These are phyloP conservation scores for Aegilops tauschii DNA, from an alignment of 176 grass and related monocot species.

Conservation along the genomic window DNA sequence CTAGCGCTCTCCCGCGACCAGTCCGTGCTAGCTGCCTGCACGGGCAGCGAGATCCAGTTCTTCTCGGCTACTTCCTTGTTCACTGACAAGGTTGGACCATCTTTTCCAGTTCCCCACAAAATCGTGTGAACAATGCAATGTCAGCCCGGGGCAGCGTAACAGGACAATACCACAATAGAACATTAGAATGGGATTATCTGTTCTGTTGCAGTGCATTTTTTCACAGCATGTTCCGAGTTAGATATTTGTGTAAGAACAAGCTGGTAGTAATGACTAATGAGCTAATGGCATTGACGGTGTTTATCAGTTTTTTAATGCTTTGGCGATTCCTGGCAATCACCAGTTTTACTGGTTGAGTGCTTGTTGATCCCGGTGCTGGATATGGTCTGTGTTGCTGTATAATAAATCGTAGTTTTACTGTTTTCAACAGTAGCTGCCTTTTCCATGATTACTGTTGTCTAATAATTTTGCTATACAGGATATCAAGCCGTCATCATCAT, in stretches of 20 bases:
- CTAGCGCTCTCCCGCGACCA: conserved; percentile 68
- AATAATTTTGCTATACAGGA: conserved; percentile 37
- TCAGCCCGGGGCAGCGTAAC: not conserved
- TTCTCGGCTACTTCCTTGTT: conserved; percentile 72
- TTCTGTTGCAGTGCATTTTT: not conserved
- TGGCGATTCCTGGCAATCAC: not conserved
- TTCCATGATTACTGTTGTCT: not conserved
- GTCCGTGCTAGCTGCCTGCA: conserved; percentile 54
- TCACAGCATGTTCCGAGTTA: not conserved
- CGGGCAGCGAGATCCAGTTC: conserved; percentile 63
- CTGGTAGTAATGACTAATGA: not conserved
- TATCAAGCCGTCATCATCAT: conserved; percentile 49
- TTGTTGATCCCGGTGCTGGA: not conserved
- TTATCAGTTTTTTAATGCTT: not conserved
- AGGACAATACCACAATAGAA: not conserved
- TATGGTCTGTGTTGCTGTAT: not conserved
- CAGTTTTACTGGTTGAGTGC: not conserved
- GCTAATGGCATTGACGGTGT: not conserved
- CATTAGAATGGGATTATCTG: not conserved
- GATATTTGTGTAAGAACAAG: not conserved
- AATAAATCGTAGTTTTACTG: not conserved
- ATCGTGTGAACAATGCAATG: not conserved
- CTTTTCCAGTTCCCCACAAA: not conserved
- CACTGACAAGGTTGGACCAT: conserved; percentile 42
- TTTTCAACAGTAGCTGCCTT: not conserved